Percentiles rank a stretch among this genome's conserved stretches.
Evolutionary conservation across 768 basidiomycete genomes (phyloP).

Genomic region (Boletus sp.): DNA sequence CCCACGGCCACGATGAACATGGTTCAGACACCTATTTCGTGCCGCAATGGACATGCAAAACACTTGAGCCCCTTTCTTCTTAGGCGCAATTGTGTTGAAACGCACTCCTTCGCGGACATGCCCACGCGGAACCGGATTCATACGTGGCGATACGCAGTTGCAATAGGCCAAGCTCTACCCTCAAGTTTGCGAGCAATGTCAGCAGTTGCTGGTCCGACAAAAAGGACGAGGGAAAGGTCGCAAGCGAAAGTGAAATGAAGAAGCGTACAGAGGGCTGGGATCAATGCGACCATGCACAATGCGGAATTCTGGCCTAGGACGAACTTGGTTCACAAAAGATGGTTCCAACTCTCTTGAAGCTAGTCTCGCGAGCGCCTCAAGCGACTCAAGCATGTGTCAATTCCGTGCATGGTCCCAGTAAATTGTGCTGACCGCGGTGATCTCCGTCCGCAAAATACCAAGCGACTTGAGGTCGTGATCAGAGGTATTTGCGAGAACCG

Average conservation of each 20-base stretch:
- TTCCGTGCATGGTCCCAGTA: not conserved
- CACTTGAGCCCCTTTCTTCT: too few relatives aligned
- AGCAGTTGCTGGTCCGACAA: constrained; percentile 36
- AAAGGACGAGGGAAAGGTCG: constrained; percentile 44
- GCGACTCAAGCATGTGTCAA: constrained; percentile 26
- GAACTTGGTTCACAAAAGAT: constrained; percentile 21
- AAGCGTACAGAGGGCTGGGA: constrained; percentile 53
- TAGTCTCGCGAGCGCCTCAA: constrained; percentile 35
- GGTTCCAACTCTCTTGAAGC: constrained; percentile 35
- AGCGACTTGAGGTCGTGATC: constrained; percentile 48
- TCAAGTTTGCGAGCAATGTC: constrained; percentile 32
- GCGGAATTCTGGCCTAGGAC: not conserved
- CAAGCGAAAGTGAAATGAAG: constrained; percentile 51
- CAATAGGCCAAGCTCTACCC: constrained; percentile 40
- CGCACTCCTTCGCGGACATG: too few relatives aligned
- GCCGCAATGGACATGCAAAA: too few relatives aligned
- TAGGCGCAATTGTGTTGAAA: too few relatives aligned
- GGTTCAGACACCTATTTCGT: too few relatives aligned
- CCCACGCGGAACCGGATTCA: constrained; percentile 38
- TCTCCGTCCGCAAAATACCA: constrained; percentile 60
- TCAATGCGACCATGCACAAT: constrained; percentile 5
- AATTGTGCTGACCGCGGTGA: constrained; percentile 44
- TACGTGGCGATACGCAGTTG: constrained; percentile 39
- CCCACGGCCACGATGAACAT: too few relatives aligned
- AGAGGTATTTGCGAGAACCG: constrained; percentile 33